phyloP scores from a whole-genome alignment of 2,329 filamentous ascomycete genomes.

The Chlorencoelia australis region DNA sequence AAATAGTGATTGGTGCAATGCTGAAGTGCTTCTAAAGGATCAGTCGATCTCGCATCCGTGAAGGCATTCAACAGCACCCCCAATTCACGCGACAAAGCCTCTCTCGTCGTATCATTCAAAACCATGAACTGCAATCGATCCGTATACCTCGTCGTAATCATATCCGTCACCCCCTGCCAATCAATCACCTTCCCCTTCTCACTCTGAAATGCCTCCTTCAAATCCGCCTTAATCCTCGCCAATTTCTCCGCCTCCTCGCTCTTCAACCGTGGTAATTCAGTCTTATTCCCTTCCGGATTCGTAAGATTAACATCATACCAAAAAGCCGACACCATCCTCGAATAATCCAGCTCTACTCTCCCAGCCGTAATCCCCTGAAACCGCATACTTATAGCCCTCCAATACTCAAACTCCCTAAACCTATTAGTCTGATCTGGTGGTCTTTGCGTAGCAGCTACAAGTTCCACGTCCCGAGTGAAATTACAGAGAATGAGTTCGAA shows the following conservation, averaged over 20 bases:
- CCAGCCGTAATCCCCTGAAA: slow-evolving; percentile 35
- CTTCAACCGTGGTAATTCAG: slow-evolving; percentile 17
- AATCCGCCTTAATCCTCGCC: slow-evolving; percentile 31
- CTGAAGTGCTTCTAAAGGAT: slow-evolving; percentile 31
- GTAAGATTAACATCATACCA: slow-evolving; percentile 23
- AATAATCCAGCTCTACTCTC: slow-evolving; percentile 23
- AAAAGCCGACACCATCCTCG: slow-evolving; percentile 23
- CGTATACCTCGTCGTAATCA: slow-evolving; percentile 53
- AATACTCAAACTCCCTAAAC: slow-evolving; percentile 29
- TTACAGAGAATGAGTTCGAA: slow-evolving; percentile 63
- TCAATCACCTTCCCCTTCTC: slow-evolving; percentile 14
- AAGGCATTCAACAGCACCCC: slow-evolving; percentile 33
- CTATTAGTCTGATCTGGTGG: slow-evolving; percentile 2
- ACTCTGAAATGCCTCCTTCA: slow-evolving; percentile 33
- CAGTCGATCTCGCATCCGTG: slow-evolving; percentile 33
- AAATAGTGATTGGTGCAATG: slow-evolving; percentile 41
- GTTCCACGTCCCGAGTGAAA: slow-evolving; percentile 34
- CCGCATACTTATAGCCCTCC: slow-evolving; percentile 31
- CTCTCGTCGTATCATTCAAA: slow-evolving; percentile 1
- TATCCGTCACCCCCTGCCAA: slow-evolving; percentile 60
- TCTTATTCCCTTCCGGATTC: slow-evolving; percentile 15
- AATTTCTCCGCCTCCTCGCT: slow-evolving; percentile 18
- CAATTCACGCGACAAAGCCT: slow-evolving; percentile 30
- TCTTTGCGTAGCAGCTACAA: slow-evolving; percentile 15
- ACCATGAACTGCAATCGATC: slow-evolving; percentile 35